These are phyloP conservation scores for Cairneyella variabilis DNA, from an alignment of 495 filamentous ascomycete genomes.

Conservation along the genomic window DNA sequence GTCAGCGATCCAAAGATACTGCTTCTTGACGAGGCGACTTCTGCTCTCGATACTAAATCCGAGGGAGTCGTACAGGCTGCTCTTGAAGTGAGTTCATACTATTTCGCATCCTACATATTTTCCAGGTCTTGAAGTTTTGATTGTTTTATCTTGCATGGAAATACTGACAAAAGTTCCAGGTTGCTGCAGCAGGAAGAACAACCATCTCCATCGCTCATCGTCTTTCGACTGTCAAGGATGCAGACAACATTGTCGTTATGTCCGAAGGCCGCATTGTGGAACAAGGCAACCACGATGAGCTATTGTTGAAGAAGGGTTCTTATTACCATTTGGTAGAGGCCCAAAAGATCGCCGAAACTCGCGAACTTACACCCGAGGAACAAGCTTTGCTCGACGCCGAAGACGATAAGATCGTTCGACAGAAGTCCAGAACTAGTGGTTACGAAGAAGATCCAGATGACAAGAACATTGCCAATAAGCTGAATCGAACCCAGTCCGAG, in stretches of 20 bases:
- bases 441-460: constrained; percentile 55
- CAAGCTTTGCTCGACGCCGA: constrained; percentile 40
- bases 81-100: too few relatives aligned
- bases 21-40: constrained; percentile 91
- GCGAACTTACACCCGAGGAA: constrained; percentile 47
- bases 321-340: constrained; percentile 79
- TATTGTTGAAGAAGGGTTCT: constrained; percentile 56
- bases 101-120: too few relatives aligned
- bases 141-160: too few relatives aligned
- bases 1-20: constrained; percentile 95
- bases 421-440: constrained; percentile 34
- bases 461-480: constrained; percentile 45
- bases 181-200: constrained; percentile 82
- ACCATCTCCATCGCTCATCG: constrained; percentile 96
- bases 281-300: constrained; percentile 74
- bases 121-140: too few relatives aligned
- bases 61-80: constrained; percentile 95
- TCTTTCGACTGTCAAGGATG: constrained; percentile 87
- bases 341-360: constrained; percentile 68
- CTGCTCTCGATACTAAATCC: constrained; percentile 90
- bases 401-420: constrained; percentile 44
- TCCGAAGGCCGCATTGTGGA: constrained; percentile 80
- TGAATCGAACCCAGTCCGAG: constrained; percentile 59
- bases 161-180: too few relatives aligned
- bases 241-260: constrained; percentile 96